Conservation (phyloP, 345 rosid species). For the Hibiscus mutabilis region DNA sequence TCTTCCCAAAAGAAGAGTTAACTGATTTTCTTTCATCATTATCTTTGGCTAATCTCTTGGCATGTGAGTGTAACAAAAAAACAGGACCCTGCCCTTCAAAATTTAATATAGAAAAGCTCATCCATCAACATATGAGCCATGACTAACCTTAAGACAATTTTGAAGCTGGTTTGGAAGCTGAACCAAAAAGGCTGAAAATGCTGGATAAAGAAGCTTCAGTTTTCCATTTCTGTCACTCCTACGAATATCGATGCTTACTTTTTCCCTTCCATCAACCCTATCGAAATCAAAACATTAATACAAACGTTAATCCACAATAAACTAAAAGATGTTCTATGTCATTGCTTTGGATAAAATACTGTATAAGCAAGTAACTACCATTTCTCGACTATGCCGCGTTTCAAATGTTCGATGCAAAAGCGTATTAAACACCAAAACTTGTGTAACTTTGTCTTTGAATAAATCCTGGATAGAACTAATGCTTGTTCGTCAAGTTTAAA, state of each 20-base stretch:
- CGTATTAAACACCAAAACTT: neutral
- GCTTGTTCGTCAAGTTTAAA: neutral
- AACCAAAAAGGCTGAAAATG: constrained; percentile 37
- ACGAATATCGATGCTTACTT: constrained; percentile 18
- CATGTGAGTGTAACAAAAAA: constrained; percentile 38
- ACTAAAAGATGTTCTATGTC: neutral
- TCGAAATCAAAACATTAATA: constrained; percentile 21
- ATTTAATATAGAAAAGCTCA: neutral
- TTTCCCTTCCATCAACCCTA: constrained; percentile 32
- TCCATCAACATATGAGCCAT: neutral
- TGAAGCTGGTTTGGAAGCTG: constrained; percentile 54
- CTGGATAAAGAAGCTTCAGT: constrained; percentile 46
- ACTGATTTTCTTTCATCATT: constrained; percentile 20
- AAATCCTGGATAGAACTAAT: neutral
- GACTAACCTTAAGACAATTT: constrained; percentile 40
- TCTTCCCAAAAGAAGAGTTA: constrained; percentile 31
- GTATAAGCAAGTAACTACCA: neutral
- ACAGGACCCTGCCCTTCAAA: neutral
- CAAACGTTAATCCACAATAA: constrained; percentile 1
- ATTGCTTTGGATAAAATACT: neutral
- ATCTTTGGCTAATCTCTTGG: constrained; percentile 36
- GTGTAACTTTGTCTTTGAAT: neutral
- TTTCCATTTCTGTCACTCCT: constrained; percentile 25
- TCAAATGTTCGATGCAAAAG: neutral
- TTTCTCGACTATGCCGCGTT: neutral